Evolutionary conservation across 2,329 filamentous ascomycete genomes (phyloP).

Genomic region (Aspergillus candidus): DNA sequence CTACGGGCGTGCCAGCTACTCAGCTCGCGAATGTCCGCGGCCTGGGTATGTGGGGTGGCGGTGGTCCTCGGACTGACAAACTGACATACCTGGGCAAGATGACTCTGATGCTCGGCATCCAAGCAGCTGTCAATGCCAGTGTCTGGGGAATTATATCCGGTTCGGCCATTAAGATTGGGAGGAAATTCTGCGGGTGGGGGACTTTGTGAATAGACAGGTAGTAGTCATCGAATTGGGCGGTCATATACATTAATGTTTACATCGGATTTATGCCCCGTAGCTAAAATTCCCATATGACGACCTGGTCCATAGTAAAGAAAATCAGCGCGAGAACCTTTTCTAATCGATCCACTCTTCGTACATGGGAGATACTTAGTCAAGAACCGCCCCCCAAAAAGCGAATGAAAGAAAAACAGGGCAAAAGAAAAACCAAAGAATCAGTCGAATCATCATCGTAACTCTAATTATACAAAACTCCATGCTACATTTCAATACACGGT

Average conservation of each 20-base stretch:
- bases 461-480: constrained; percentile 6
- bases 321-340: too few relatives aligned
- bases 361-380: too few relatives aligned
- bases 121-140: constrained; percentile 31
- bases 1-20: constrained; percentile 17
- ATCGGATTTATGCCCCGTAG: too few relatives aligned
- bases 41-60: constrained; percentile 31
- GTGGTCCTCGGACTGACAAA: constrained; percentile 24
- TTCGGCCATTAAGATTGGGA: constrained; percentile 35
- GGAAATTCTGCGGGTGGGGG: constrained; percentile 37
- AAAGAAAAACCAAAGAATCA: too few relatives aligned
- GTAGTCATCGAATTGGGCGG: neutral
- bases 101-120: constrained; percentile 31
- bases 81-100: constrained; percentile 33
- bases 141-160: constrained; percentile 35
- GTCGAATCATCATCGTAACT: constrained; percentile 2
- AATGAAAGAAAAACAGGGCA: too few relatives aligned
- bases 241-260: too few relatives aligned
- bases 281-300: too few relatives aligned
- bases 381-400: too few relatives aligned
- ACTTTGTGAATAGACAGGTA: constrained; percentile 13
- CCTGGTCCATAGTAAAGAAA: too few relatives aligned
- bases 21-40: constrained; percentile 26
- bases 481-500: too few relatives aligned
- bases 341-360: too few relatives aligned